Percentiles rank a stretch among this genome's conserved stretches.
Evolutionary conservation across 169 alveolate genomes (phyloP).

Genomic region (Besnoitia besnoiti): DNA sequence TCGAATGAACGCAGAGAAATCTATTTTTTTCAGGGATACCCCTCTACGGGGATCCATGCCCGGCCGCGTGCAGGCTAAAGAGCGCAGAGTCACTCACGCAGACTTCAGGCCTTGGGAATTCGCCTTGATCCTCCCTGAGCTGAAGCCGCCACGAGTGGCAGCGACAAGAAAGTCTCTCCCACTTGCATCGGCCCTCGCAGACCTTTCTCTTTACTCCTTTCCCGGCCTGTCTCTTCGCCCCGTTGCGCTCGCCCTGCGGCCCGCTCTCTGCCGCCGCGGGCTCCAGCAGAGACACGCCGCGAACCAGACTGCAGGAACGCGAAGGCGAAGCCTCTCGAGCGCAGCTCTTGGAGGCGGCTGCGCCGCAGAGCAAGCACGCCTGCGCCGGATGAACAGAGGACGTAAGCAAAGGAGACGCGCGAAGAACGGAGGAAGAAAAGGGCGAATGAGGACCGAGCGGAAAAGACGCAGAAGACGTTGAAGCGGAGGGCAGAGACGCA

Average conservation of each 20-base stretch:
- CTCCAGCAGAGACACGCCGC: neutral
- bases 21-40: no score
- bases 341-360: no score
- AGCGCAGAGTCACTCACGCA: neutral
- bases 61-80: no score
- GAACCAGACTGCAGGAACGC: neutral
- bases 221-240: neutral
- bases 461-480: neutral
- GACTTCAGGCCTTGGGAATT: neutral
- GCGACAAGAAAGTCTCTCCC: neutral
- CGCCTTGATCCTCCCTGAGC: neutral
- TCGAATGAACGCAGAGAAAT: no score
- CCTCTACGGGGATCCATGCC: no score
- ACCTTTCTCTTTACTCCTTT: neutral
- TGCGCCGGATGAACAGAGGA: neutral
- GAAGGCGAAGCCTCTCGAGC: neutral
- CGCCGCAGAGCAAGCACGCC: no score
- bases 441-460: neutral
- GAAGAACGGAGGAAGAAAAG: neutral
- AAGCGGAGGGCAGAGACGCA: neutral
- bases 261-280: neutral
- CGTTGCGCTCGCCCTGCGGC: neutral
- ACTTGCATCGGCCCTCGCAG: neutral
- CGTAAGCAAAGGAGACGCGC: neutral
- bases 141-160: constrained; percentile 27